Evolutionary conservation across 2,329 filamentous ascomycete genomes (phyloP).

Genomic region (Fusarium hostae): DNA sequence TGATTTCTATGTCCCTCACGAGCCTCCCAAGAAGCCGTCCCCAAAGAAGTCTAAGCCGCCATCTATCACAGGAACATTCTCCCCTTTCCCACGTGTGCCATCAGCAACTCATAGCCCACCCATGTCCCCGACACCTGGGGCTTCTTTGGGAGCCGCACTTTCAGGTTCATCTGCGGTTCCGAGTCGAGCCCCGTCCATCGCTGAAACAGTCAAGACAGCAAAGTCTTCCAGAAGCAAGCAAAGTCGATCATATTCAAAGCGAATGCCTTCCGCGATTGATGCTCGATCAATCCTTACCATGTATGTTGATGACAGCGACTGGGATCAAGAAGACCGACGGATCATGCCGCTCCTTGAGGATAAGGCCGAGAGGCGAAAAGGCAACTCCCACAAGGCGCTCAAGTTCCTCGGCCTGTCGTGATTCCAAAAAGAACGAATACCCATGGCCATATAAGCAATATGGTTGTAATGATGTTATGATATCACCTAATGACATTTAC

Average conservation of each 20-base stretch:
- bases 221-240: constrained; percentile 47
- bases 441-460: neutral
- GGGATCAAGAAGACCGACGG: constrained; percentile 61
- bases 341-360: constrained; percentile 63
- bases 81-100: constrained; percentile 46
- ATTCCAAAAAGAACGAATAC: neutral
- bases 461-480: constrained; percentile 39
- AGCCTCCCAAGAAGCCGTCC: constrained; percentile 32
- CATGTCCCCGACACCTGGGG: constrained; percentile 31
- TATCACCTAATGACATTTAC: constrained; percentile 25
- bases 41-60: constrained; percentile 42
- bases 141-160: constrained; percentile 16
- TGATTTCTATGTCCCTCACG: constrained; percentile 58
- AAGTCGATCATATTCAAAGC: constrained; percentile 46
- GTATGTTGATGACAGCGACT: constrained; percentile 55
- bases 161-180: constrained; percentile 27
- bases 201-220: constrained; percentile 47
- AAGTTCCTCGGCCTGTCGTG: constrained; percentile 62
- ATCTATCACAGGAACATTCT: constrained; percentile 46
- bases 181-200: constrained; percentile 47
- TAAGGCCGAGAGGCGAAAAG: constrained; percentile 50
- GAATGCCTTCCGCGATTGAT: constrained; percentile 39
- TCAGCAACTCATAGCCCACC: constrained; percentile 37
- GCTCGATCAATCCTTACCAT: constrained; percentile 49
- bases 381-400: constrained; percentile 62